Conservation (phyloP, 306 rosid genomes). For the Cucurbita ficifolia region DNA sequence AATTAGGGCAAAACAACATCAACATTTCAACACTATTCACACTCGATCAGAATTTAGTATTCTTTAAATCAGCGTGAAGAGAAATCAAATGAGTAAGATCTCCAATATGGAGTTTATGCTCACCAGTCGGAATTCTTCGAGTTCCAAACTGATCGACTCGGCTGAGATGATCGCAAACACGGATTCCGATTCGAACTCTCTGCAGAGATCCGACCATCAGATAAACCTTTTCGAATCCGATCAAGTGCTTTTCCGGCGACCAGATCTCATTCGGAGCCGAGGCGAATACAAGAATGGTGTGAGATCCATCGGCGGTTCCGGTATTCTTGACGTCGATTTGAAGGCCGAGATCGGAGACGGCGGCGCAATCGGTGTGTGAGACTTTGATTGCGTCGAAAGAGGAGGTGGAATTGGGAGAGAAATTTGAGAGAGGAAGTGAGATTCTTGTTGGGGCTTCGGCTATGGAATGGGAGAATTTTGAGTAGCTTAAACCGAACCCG, state of each 20-base stretch:
- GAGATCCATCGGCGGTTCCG: conserved; percentile 61
- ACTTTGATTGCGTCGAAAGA: conserved; percentile 21
- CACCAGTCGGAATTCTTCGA: conserved; percentile 70
- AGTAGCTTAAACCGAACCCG: conserved; percentile 69
- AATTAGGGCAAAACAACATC: background rate
- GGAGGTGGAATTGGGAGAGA: conserved; percentile 25
- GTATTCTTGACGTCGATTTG: conserved; percentile 45
- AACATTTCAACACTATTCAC: background rate
- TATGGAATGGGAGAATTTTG: conserved; percentile 30
- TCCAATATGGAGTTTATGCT: conserved; percentile 58
- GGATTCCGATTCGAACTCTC: conserved; percentile 31
- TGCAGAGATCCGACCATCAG: conserved; percentile 34
- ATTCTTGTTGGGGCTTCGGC: conserved; percentile 35
- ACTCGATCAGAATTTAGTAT: background rate
- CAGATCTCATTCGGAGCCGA: conserved; percentile 33
- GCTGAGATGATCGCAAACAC: conserved; percentile 59
- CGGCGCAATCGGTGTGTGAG: conserved; percentile 34
- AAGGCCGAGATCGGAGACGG: conserved; percentile 14
- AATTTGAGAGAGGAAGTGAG: conserved; percentile 11
- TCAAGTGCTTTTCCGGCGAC: conserved; percentile 34
- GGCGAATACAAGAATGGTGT: conserved; percentile 45
- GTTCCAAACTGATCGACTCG: conserved; percentile 56
- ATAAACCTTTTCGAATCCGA: conserved; percentile 46
- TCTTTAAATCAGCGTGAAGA: conserved; percentile 13
- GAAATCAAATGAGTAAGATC: conserved; percentile 49